phyloP scores from a whole-genome alignment of 2,329 filamentous ascomycete species.

The Huntiella decipiens region DNA sequence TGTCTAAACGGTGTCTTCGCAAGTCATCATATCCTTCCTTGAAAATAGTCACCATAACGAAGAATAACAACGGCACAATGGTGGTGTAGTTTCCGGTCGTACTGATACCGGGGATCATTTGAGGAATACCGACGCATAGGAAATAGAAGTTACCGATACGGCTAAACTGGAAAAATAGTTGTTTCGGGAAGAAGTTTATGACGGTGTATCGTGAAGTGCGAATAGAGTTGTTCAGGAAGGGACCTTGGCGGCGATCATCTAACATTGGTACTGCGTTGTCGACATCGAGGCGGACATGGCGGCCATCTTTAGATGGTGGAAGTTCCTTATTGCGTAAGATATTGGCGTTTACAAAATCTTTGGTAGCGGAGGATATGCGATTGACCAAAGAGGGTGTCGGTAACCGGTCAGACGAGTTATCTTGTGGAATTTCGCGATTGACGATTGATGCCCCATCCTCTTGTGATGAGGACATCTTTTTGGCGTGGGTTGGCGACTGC shows the following conservation, averaged over 20 bases:
- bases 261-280: constrained; percentile 23
- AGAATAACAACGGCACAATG: constrained; percentile 54
- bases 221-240: constrained; percentile 43
- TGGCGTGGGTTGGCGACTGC: constrained; percentile 4
- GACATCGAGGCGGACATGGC: constrained; percentile 26
- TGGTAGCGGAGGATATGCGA: not conserved
- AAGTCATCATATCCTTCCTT: constrained; percentile 83
- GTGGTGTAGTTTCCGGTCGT: constrained; percentile 61
- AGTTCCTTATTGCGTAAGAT: constrained; percentile 48
- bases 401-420: not conserved
- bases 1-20: constrained; percentile 61
- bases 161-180: constrained; percentile 70
- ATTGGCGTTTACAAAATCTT: constrained; percentile 21
- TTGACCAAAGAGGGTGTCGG: not conserved
- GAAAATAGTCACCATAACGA: constrained; percentile 59
- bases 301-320: constrained; percentile 53
- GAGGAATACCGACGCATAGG: constrained; percentile 62
- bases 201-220: constrained; percentile 68
- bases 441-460: constrained; percentile 9
- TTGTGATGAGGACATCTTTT: constrained; percentile 10
- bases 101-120: constrained; percentile 58
- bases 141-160: constrained; percentile 81
- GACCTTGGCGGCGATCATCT: constrained; percentile 29
- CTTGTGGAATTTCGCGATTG: constrained; percentile 6
- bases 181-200: constrained; percentile 71